Base-by-base conservation (phyloP, 768 basidiomycete species). In the Leccinum broughii region DNA sequence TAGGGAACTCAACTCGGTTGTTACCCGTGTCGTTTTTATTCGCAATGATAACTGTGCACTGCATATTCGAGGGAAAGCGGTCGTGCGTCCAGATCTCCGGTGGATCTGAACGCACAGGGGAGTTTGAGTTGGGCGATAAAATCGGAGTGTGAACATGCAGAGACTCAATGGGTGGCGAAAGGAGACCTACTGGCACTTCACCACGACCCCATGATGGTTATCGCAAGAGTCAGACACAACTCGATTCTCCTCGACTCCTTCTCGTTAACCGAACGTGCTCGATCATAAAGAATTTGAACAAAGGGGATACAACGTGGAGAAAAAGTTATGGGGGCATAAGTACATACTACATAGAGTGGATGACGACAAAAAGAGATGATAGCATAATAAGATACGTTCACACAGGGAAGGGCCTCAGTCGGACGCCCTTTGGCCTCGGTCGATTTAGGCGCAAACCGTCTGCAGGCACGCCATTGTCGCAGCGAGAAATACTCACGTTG, bases 391-490 rank as follows among this genome's bases (percentile, higher is more conserved):
- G 10, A 20, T 26, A 17, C 34, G 22, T 51, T 63, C 28, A 28
- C 28, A 28, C 26, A 28, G 6, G 26, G 26, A 26, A 26, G 26
- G 26, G 26, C 26, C 1, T 28, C 26, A 28, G 26, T 28, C 26
- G 26, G 26, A 28, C 26, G 26, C 26, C 78, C 41, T 74, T 77
- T 3, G 81, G 81, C 50, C 81, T 75, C 14, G 81, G 81, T 32
- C 81, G 77, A 62, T 74, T 77, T 59, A 82, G 69, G 63, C 81
- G 73, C 26, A 81, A 70, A 15, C 72, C 73, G 60, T 79, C 77
- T n/a, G 71, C 65, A 9, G 79, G 73, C 37, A n/a, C n/a, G 22
- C 22, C 22, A 22, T 22, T 22, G 22, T 22, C 22, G 22, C 22
- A 22, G 22, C 22, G 22, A 22, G 22, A 22, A 22, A 22, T 22